Evolutionary conservation across 768 basidiomycete genomes (phyloP).

Genomic region (Mycena belliarum): DNA sequence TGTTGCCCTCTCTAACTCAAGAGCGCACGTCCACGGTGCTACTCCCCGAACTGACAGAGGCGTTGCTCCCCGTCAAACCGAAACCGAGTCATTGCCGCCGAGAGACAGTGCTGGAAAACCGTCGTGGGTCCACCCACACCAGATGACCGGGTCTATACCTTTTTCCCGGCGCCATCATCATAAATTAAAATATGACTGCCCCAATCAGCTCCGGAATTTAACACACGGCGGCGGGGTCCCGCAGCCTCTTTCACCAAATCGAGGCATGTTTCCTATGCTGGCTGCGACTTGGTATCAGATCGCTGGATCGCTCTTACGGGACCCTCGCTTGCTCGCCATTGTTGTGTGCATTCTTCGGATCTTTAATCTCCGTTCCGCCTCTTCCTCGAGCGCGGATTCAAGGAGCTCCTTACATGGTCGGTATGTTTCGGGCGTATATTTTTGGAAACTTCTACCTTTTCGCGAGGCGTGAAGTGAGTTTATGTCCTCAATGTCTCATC

Average conservation of each 20-base stretch:
- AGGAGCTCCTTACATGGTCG: background rate
- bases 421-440: background rate
- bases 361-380: too few species aligned
- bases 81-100: too few species aligned
- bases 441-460: background rate
- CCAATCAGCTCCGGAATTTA: too few species aligned
- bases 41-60: background rate
- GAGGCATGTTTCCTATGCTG: background rate
- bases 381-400: too few species aligned
- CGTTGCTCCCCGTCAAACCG: background rate
- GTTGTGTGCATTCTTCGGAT: too few species aligned
- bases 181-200: too few species aligned
- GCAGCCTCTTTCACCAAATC: background rate
- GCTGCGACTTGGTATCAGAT: background rate
- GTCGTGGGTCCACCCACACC: background rate
- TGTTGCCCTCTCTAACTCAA: background rate
- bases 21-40: background rate
- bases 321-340: too few species aligned
- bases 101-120: background rate
- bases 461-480: too few species aligned
- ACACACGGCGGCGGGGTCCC: too few species aligned
- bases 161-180: too few species aligned
- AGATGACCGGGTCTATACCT: too few species aligned
- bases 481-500: too few species aligned
- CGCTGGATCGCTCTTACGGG: background rate